Evolutionary conservation across 768 basidiomycete species (phyloP).

Genomic region (Trametes cinnabarina): DNA sequence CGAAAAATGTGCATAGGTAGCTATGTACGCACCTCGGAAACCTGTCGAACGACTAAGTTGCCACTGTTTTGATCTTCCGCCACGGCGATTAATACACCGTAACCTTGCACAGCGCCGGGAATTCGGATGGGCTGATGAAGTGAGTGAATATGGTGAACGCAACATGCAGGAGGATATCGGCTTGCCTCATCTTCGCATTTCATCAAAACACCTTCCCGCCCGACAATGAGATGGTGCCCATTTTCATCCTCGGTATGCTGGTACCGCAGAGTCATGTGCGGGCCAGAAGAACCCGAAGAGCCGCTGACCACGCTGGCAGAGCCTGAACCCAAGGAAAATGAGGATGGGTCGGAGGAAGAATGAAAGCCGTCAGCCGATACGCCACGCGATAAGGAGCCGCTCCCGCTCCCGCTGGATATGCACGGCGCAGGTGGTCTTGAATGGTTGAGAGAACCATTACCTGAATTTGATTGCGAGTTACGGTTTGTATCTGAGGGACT

Average conservation of each 20-base stretch:
- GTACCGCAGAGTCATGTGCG: conserved; percentile 59
- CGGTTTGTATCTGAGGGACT: not conserved
- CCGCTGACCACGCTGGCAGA: conserved; percentile 16
- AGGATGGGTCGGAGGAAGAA: not conserved
- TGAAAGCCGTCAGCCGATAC: conserved; percentile 2
- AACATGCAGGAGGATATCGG: not conserved
- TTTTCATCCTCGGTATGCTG: conserved; percentile 60
- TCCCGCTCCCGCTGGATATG: not conserved
- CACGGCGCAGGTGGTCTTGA: not conserved
- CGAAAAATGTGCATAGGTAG: not conserved
- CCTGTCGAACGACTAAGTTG: conserved; percentile 63
- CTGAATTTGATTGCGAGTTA: not conserved
- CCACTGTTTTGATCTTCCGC: conserved; percentile 56
- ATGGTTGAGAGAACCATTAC: conserved; percentile 11
- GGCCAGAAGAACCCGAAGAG: conserved; percentile 28
- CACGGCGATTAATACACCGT: conserved; percentile 74
- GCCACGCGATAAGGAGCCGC: not conserved
- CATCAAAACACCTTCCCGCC: conserved; percentile 62
- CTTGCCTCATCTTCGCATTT: conserved; percentile 73
- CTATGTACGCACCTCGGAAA: conserved; percentile 59
- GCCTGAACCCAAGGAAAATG: conserved; percentile 1
- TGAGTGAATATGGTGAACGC: not conserved
- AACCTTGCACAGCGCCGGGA: conserved; percentile 80
- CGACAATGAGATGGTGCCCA: conserved; percentile 69
- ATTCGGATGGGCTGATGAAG: conserved; percentile 65